Evolutionary conservation across 2,329 filamentous ascomycete genomes (phyloP).

Genomic region (Hypoxylon sp.): DNA sequence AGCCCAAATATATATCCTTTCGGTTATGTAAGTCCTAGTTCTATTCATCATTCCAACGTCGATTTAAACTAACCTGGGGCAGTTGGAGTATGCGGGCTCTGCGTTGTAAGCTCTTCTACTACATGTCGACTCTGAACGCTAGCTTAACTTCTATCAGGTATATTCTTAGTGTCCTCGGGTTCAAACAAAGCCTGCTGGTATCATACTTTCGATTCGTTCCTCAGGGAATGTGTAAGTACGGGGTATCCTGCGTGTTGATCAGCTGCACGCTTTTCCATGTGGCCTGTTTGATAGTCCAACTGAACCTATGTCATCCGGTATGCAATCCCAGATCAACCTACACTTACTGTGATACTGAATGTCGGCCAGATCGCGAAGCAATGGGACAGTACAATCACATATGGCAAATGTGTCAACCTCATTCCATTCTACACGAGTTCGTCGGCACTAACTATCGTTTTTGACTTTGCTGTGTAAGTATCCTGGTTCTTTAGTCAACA

Average conservation of each 20-base stretch:
- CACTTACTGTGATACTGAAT: slow-evolving; percentile 6
- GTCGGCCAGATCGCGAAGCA: slow-evolving; percentile 25
- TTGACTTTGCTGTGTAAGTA: slow-evolving; percentile 41
- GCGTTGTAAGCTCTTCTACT: slow-evolving; percentile 26
- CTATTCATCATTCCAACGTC: neutral
- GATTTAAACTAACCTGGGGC: slow-evolving; percentile 14
- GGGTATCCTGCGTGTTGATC: slow-evolving; percentile 21
- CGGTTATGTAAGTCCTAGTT: slow-evolving; percentile 26
- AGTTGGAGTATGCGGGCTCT: slow-evolving; percentile 34
- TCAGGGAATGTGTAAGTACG: slow-evolving; percentile 30
- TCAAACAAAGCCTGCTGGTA: slow-evolving; percentile 33
- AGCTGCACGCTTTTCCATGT: slow-evolving; percentile 31
- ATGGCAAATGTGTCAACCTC: slow-evolving; percentile 24
- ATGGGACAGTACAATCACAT: slow-evolving; percentile 23
- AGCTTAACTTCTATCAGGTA: slow-evolving; percentile 25
- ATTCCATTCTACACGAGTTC: slow-evolving; percentile 21
- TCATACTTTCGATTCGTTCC: slow-evolving; percentile 34
- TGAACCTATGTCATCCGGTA: slow-evolving; percentile 35
- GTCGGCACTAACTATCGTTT: slow-evolving; percentile 29
- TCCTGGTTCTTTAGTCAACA: neutral
- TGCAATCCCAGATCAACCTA: neutral
- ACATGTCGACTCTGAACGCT: neutral
- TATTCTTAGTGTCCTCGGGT: slow-evolving; percentile 33
- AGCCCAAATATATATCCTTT: slow-evolving; percentile 20
- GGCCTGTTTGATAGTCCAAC: slow-evolving; percentile 28